Evolutionary conservation across 202 grass and related monocot genomes (phyloP), one percentile per base, ranked within the genome.

Genomic region (Panicum virgatum): DNA sequence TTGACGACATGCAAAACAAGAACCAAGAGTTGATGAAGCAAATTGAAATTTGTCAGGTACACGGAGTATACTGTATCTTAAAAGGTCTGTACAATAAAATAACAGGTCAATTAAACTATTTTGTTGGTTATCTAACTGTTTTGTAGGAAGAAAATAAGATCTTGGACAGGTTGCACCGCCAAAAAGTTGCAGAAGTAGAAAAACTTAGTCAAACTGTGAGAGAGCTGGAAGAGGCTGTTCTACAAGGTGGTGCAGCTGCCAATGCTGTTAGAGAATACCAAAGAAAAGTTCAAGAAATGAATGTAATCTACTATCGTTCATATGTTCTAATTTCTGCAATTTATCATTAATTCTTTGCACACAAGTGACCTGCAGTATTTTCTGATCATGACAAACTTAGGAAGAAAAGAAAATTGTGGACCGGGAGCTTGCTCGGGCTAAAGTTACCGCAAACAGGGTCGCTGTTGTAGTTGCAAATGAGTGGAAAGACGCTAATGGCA

Each of bases 401-500:
- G 96, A 96, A 58, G 96, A 98, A 82, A 96, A 80, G 82, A 96
- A 96, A 86, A 90, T 92, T 58, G 87, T 91, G 73, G 96, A 98
- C 15, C 92, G 92, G 52, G 96, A 98, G 82, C 93, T 98, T 89
- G 87, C 96, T 78, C 90, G 96, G 40, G 84, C 96, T 20, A 98
- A 98, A 87, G 92, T 98, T 76, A 93, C 87, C 7, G 96, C 96
- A 68, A 98, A 98, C 78, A 92, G 96, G 76, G 96, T 98, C 81
- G 96, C 96, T 25, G 96, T 96, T 58, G 96, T 98, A 29, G 96
- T 96, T 59, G 96, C 96, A 72, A 98, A 98, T 89, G 96, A 98
- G 76, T 98, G 96, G 96, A 98, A 98, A 85, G 96, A 98, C 90
- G 92, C 87, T 69, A 98, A 90, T 87, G 96, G 96, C 80, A 98